Evolutionary conservation across 306 rosid species (phyloP).

Genomic region (Trifolium subterraneum): DNA sequence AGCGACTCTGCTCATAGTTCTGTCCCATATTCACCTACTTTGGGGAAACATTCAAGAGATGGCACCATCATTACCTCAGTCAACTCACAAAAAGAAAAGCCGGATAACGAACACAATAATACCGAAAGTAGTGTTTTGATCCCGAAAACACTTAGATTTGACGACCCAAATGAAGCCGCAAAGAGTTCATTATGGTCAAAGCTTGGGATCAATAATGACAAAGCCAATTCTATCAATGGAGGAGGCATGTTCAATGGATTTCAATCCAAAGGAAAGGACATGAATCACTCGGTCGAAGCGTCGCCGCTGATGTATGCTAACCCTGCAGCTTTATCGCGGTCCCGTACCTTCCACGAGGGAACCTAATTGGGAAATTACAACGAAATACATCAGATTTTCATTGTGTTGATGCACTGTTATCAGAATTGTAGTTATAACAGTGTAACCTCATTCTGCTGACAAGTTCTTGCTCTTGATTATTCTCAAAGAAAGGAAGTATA

Average conservation of each 20-base stretch:
- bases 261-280: constrained; percentile 59
- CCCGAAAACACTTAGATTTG: constrained; percentile 74
- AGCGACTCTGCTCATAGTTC: constrained; percentile 45
- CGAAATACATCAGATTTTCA: constrained; percentile 29
- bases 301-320: constrained; percentile 74
- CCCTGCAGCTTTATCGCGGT: constrained; percentile 87
- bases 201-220: constrained; percentile 71
- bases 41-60: constrained; percentile 86
- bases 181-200: constrained; percentile 75
- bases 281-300: constrained; percentile 47
- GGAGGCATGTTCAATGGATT: constrained; percentile 66
- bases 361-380: constrained; percentile 43
- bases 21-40: constrained; percentile 47
- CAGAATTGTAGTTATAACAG: constrained; percentile 36
- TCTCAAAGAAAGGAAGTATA: constrained; percentile 30
- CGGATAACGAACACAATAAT: constrained; percentile 40
- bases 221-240: constrained; percentile 52
- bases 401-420: constrained; percentile 27
- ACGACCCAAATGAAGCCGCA: constrained; percentile 74
- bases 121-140: constrained; percentile 55
- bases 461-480: constrained; percentile 20
- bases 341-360: constrained; percentile 70
- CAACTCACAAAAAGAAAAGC: constrained; percentile 50
- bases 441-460: constrained; percentile 42
- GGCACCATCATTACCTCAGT: constrained; percentile 52